phyloP scores from a whole-genome alignment of 352 stramenopile species.

The Phytophthora hibernalis region DNA sequence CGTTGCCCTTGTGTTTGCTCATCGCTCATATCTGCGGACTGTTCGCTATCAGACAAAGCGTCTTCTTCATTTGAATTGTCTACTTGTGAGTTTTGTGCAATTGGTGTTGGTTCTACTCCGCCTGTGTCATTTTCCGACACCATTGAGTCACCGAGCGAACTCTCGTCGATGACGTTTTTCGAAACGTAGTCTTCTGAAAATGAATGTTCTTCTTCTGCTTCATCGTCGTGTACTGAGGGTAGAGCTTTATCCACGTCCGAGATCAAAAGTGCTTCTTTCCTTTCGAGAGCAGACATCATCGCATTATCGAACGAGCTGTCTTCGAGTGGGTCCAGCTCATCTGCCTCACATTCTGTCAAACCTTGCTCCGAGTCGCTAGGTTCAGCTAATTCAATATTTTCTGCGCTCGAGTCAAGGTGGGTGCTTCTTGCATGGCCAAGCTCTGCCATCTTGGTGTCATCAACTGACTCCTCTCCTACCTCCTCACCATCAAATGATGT shows the following conservation, averaged over 20 bases:
- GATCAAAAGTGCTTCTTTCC: slow-evolving; percentile 12
- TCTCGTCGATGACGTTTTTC: slow-evolving; percentile 12
- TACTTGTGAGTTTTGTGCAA: not conserved
- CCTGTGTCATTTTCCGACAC: slow-evolving; percentile 3
- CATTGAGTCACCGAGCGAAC: slow-evolving; percentile 20
- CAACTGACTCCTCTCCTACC: slow-evolving; percentile 21
- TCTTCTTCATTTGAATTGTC: slow-evolving; percentile 18
- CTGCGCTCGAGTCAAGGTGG: slow-evolving; percentile 1
- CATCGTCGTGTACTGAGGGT: not conserved
- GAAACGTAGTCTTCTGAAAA: slow-evolving; percentile 2
- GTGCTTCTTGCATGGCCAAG: not conserved
- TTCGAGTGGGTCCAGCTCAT: slow-evolving; percentile 23
- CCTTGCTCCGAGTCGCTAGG: slow-evolving; percentile 12
- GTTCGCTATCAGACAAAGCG: slow-evolving; percentile 8
- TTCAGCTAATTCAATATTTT: slow-evolving; percentile 4
- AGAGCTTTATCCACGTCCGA: not conserved
- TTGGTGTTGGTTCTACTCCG: not conserved
- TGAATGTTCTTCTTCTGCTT: slow-evolving; percentile 11
- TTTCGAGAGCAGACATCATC: slow-evolving; percentile 21
- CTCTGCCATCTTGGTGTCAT: slow-evolving; percentile 16
- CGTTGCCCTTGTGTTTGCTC: slow-evolving; percentile 1
- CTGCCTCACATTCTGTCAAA: not conserved
- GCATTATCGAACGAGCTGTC: slow-evolving; percentile 31
- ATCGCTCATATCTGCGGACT: not conserved
- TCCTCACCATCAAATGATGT: slow-evolving; percentile 23